Percentiles rank a stretch among this genome's conserved stretches.
These are phyloP conservation scores for Daldinia eschscholtzii DNA, from an alignment of 2,329 filamentous ascomycete species.

Conservation along the genomic window DNA sequence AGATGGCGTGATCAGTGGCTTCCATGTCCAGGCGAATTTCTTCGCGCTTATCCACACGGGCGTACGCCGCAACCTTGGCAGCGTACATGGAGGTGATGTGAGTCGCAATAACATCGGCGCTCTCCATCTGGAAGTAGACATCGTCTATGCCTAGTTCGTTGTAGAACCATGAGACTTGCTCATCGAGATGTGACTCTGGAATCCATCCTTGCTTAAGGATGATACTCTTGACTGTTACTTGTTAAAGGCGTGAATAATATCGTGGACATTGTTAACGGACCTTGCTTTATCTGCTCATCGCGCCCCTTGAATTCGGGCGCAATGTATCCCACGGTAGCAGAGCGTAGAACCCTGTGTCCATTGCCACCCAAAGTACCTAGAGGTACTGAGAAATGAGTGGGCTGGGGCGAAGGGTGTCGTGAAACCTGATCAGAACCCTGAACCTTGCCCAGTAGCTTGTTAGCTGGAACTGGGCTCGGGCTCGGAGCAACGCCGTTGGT, in stretches of 20 bases:
- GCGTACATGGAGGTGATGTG: constrained; percentile 97
- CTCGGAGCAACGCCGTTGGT: constrained; percentile 52
- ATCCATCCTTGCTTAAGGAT: constrained; percentile 87
- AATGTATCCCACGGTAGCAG: constrained; percentile 92
- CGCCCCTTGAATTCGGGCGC: constrained; percentile 95
- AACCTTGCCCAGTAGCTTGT: constrained; percentile 59
- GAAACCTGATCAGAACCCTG: constrained; percentile 57
- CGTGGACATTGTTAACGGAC: constrained; percentile 58
- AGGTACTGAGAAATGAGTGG: constrained; percentile 84
- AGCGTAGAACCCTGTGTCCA: constrained; percentile 81
- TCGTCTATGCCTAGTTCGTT: constrained; percentile 97
- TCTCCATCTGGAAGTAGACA: constrained; percentile 96
- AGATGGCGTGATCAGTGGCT: constrained; percentile 92
- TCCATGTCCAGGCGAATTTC: constrained; percentile 98
- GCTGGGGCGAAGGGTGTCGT: constrained; percentile 86
- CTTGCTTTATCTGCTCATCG: constrained; percentile 86
- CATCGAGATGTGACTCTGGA: constrained; percentile 82
- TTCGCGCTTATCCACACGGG: constrained; percentile 91
- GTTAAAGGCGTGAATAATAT: constrained; percentile 32
- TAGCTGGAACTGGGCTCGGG: constrained; percentile 52
- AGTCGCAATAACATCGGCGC: constrained; percentile 86
- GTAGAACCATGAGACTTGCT: constrained; percentile 97
- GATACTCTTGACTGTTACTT: constrained; percentile 77
- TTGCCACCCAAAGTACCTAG: constrained; percentile 65
- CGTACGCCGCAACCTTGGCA: constrained; percentile 93